Evolutionary conservation across 805 yeast species (phyloP), one percentile per base, ranked within the genome.

Genomic region (Candida manassasensis): DNA sequence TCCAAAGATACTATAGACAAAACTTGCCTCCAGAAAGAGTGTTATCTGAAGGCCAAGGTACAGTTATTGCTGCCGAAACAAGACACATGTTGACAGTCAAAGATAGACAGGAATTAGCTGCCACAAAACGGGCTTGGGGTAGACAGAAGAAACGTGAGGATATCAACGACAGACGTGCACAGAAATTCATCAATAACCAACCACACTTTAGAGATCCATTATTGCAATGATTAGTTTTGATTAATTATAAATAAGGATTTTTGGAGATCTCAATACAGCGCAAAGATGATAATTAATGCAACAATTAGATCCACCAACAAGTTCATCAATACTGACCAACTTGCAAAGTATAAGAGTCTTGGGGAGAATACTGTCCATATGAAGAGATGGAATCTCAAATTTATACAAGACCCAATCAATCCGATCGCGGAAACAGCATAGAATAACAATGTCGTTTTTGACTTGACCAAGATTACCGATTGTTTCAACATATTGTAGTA

Each of bases 291-390:
- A 15, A 40, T n/a, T 17, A 32, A 10, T n/a, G 44, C 73, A 73
- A 34, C 87, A 80, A 42, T 42, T 40, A 49, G 37, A 45, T 36
- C 79, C 36, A 35, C 63, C 29, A 48, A 57, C 58, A 68, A 36
- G 35, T 62, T 59, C 32, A 79, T 63, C 29, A 77, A 62, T 3
- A 75, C 37, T 21, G 73, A 63, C 97, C 97, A 93, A 3, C 80
- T 79, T 2, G 78, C 76, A 45, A 81, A 80, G 54, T 82, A 93
- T 22, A 94, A 70, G 4, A 93, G 56, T 50, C 89, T 90, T 1
- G 98, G 98, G 34, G 95, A 84, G 62, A 93, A 93, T 6, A 93
- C 98, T 2, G 97, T 89, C 98, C 98, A 93, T 7, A 93, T 84
- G 54, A 93, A 93, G 38, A 93, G 66, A 56, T 93, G 98, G 51